phyloP scores from a whole-genome alignment of 371 early-diverging fungal genomes.

The Haplosporangium sp. region DNA sequence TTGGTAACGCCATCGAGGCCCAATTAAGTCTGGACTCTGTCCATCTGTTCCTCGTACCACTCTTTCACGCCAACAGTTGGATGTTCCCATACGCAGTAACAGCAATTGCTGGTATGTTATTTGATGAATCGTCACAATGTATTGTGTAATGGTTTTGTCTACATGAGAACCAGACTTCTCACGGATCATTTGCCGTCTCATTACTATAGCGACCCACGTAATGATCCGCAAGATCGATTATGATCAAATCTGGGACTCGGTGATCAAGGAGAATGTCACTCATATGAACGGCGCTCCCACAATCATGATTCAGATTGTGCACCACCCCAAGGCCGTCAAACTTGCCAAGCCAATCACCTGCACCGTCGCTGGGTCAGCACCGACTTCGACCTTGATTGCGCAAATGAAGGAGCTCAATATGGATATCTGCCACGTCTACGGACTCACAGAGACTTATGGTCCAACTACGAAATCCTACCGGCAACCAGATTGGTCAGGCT shows the following conservation, averaged over 20 bases:
- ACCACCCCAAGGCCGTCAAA: constrained; percentile 62
- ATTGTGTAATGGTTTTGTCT: not conserved
- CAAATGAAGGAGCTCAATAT: constrained; percentile 65
- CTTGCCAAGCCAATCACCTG: constrained; percentile 60
- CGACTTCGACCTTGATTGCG: constrained; percentile 66
- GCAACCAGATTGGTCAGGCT: constrained; percentile 40
- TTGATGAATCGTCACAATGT: too few species aligned
- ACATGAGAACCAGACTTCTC: not conserved
- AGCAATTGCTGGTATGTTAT: constrained; percentile 62
- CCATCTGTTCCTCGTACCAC: constrained; percentile 71
- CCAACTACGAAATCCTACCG: constrained; percentile 57
- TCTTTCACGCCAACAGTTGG: constrained; percentile 82
- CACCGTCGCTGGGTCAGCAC: constrained; percentile 70
- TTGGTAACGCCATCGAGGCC: constrained; percentile 65
- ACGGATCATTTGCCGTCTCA: not conserved
- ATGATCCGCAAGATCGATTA: constrained; percentile 74
- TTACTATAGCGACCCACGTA: constrained; percentile 58
- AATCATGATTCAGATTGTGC: constrained; percentile 71
- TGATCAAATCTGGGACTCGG: constrained; percentile 66
- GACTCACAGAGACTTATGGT: constrained; percentile 78
- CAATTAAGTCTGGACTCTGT: constrained; percentile 59
- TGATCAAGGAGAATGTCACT: constrained; percentile 64
- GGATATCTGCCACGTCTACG: constrained; percentile 72
- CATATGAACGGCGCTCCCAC: constrained; percentile 78
- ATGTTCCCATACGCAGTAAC: constrained; percentile 73